phyloP scores from a whole-genome alignment of 106 monocot genomes.

The Iris macrosiphon region DNA sequence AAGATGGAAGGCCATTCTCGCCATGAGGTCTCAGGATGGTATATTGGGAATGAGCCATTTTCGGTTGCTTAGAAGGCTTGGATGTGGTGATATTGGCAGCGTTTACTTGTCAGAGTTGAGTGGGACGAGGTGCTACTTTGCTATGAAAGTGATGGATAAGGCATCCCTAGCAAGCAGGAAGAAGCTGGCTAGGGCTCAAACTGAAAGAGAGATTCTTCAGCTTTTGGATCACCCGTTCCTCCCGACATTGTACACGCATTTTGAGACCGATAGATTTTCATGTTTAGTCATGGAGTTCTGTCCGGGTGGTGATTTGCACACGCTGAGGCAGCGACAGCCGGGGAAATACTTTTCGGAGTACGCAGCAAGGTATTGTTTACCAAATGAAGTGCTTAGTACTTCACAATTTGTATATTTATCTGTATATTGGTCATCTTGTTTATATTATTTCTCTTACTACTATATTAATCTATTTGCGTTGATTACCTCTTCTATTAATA shows the following conservation, averaged over 20 bases:
- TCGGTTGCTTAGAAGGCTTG: slow-evolving; percentile 68
- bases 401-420: no score
- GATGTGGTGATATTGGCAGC: slow-evolving; percentile 87
- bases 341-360: slow-evolving; percentile 89
- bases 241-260: slow-evolving; percentile 88
- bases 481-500: no score
- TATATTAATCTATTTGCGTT: no score
- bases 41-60: slow-evolving; percentile 90
- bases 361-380: slow-evolving; percentile 65
- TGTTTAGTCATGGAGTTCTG: slow-evolving; percentile 96
- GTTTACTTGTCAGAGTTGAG: slow-evolving; percentile 81
- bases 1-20: slow-evolving; percentile 83
- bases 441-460: no score
- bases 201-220: slow-evolving; percentile 86
- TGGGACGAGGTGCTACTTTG: slow-evolving; percentile 78
- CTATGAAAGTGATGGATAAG: slow-evolving; percentile 98
- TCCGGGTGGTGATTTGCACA: slow-evolving; percentile 85
- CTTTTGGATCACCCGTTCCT: slow-evolving; percentile 85
- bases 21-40: slow-evolving; percentile 54
- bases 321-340: slow-evolving; percentile 74
- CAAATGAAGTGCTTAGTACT: no score
- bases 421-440: no score
- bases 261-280: slow-evolving; percentile 86
- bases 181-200: slow-evolving; percentile 81
- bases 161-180: slow-evolving; percentile 77